Conservation (phyloP, 2,329 filamentous ascomycete species). For the Dactylellina parvicollis region DNA sequence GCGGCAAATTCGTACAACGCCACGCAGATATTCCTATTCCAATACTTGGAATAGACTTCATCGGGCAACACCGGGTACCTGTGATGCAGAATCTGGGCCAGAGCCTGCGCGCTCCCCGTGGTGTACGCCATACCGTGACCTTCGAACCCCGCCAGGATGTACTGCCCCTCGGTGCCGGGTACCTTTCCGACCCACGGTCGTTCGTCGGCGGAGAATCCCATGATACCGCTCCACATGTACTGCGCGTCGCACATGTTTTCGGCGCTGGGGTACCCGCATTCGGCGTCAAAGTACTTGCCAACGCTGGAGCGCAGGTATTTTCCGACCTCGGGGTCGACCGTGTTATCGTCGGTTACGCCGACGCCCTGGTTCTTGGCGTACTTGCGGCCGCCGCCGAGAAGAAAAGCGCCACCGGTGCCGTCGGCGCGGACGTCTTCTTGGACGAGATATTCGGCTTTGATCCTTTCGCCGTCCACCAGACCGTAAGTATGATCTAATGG, state of each 20-base stretch:
- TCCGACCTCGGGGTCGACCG: constrained; percentile 68
- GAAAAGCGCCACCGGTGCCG: constrained; percentile 67
- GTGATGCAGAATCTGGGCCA: constrained; percentile 54
- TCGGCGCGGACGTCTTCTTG: constrained; percentile 69
- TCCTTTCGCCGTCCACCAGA: constrained; percentile 66
- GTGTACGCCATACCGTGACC: constrained; percentile 69
- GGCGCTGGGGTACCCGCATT: constrained; percentile 56
- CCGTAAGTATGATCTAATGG: constrained; percentile 71
- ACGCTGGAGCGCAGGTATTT: constrained; percentile 67
- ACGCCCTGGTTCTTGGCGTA: constrained; percentile 67
- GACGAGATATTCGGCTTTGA: constrained; percentile 76
- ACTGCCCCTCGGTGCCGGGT: constrained; percentile 69
- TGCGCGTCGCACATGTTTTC: constrained; percentile 64
- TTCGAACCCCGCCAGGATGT: constrained; percentile 73
- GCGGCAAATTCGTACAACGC: constrained; percentile 33
- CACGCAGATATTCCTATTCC: constrained; percentile 46
- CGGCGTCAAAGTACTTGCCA: constrained; percentile 63
- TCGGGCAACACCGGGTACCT: constrained; percentile 45
- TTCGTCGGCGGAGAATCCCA: constrained; percentile 77
- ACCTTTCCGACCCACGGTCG: constrained; percentile 77
- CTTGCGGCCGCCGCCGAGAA: constrained; percentile 76
- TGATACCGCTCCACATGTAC: constrained; percentile 78
- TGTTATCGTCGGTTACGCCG: constrained; percentile 70
- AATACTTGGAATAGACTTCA: constrained; percentile 45
- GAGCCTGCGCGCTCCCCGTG: constrained; percentile 56